Percentiles rank a stretch among this genome's conserved stretches.
These are phyloP conservation scores for Macadamia tetraphylla DNA, from an alignment of 164 flowering plant genomes.

Conservation along the genomic window DNA sequence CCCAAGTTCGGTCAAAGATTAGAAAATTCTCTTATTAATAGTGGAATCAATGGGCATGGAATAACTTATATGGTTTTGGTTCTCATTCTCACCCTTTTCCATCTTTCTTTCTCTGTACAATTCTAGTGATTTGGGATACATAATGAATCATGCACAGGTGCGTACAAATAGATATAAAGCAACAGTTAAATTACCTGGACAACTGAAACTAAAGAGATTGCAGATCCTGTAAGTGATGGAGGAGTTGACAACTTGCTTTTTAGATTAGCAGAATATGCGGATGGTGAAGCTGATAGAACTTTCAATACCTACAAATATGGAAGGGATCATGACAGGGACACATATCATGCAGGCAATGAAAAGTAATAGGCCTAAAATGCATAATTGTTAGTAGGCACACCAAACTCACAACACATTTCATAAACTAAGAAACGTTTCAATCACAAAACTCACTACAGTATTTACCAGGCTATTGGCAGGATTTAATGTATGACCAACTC, in stretches of 20 bases:
- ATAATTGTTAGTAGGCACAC: not conserved
- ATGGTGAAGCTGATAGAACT: conserved; percentile 87
- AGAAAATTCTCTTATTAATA: too few species aligned
- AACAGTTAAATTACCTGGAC: conserved; percentile 51
- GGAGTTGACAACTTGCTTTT: conserved; percentile 60
- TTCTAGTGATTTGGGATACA: too few species aligned
- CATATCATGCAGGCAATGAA: not conserved
- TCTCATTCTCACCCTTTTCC: too few species aligned
- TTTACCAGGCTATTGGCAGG: conserved; percentile 77
- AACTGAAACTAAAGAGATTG: conserved; percentile 80
- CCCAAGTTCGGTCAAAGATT: too few species aligned
- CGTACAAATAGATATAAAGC: too few species aligned
- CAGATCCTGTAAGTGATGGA: conserved; percentile 71
- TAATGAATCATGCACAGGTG: too few species aligned
- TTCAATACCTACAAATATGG: conserved; percentile 56
- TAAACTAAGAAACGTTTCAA: not conserved
- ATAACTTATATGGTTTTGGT: too few species aligned
- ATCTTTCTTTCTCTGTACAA: too few species aligned
- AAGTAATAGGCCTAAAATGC: too few species aligned
- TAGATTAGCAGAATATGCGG: conserved; percentile 93
- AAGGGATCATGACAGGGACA: not conserved
- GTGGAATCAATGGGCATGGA: too few species aligned
- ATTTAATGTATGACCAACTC: conserved; percentile 84
- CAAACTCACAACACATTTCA: not conserved
- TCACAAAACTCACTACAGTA: not conserved